Conservation (phyloP, 2,329 filamentous ascomycete species). For the Coccinonectria pachysandricola region DNA sequence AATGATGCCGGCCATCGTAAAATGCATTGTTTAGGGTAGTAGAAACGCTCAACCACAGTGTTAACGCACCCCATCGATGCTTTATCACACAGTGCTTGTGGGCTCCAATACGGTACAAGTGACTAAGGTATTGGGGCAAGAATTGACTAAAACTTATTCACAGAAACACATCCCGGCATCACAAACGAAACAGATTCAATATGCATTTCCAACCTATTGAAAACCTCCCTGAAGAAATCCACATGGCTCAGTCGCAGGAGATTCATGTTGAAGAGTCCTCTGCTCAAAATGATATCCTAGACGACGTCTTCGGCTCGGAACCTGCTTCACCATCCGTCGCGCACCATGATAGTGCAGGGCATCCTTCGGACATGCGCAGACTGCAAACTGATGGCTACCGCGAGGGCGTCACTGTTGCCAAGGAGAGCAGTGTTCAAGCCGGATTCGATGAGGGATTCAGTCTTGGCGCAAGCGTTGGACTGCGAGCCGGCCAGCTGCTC, state of each 20-base stretch:
- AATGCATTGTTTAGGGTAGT: too few relatives aligned
- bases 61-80: too few relatives aligned
- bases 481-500: slow-evolving; percentile 62
- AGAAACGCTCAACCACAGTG: too few relatives aligned
- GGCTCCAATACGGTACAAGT: too few relatives aligned
- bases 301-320: slow-evolving; percentile 27
- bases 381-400: slow-evolving; percentile 77
- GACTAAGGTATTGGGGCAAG: too few relatives aligned
- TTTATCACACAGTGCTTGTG: too few relatives aligned
- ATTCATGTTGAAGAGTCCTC: slow-evolving; percentile 5
- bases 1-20: too few relatives aligned
- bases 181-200: slow-evolving; percentile 1
- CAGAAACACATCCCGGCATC: too few relatives aligned
- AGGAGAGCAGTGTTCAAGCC: slow-evolving; percentile 65
- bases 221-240: slow-evolving; percentile 16
- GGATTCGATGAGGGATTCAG: slow-evolving; percentile 90
- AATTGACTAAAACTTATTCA: too few relatives aligned
- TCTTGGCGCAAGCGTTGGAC: slow-evolving; percentile 71
- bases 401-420: slow-evolving; percentile 71
- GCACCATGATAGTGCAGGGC: slow-evolving; percentile 13
- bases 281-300: slow-evolving; percentile 23
- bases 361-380: slow-evolving; percentile 58
- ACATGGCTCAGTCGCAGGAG: slow-evolving; percentile 12
- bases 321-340: slow-evolving; percentile 12
- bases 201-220: slow-evolving; percentile 28